A percentile compares a stretch with the other conserved stretches of the same genome.
phyloP scores from a whole-genome alignment of 169 alveolate genomes.

The Plasmodium billcollinsi region DNA sequence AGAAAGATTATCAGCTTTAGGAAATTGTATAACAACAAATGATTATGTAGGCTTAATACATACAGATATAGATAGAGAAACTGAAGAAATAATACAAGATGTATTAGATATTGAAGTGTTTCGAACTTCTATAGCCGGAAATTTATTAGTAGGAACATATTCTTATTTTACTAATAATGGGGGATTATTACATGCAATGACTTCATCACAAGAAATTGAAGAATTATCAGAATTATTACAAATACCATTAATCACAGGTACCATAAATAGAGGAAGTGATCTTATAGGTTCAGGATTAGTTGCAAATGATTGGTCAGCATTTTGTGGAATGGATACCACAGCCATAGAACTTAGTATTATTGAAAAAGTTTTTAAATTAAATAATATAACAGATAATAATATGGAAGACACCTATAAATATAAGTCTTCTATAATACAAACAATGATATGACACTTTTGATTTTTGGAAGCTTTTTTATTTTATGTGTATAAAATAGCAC shows the following conservation, averaged over 20 bases:
- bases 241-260: constrained; percentile 98
- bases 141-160: constrained; percentile 98
- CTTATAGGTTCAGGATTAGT: constrained; percentile 94
- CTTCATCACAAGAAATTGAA: constrained; percentile 98
- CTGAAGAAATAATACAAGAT: constrained; percentile 98
- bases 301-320: constrained; percentile 99
- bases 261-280: constrained; percentile 99
- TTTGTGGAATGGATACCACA: constrained; percentile 99
- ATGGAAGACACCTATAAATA: constrained; percentile 34
- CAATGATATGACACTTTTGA: constrained; percentile 32
- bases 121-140: constrained; percentile 99
- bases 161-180: constrained; percentile 97
- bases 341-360: constrained; percentile 97
- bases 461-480: no score
- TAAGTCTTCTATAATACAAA: constrained; percentile 61
- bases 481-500: no score
- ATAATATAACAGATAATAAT: constrained; percentile 78
- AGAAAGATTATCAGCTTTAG: constrained; percentile 98
- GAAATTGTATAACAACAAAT: constrained; percentile 98
- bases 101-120: constrained; percentile 98
- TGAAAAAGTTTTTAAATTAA: constrained; percentile 95
- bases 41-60: constrained; percentile 98
- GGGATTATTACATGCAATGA: constrained; percentile 97
- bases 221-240: constrained; percentile 96
- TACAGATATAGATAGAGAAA: constrained; percentile 98